phyloP scores from a whole-genome alignment of 345 rosid genomes.

The Dipteronia sinensis region DNA sequence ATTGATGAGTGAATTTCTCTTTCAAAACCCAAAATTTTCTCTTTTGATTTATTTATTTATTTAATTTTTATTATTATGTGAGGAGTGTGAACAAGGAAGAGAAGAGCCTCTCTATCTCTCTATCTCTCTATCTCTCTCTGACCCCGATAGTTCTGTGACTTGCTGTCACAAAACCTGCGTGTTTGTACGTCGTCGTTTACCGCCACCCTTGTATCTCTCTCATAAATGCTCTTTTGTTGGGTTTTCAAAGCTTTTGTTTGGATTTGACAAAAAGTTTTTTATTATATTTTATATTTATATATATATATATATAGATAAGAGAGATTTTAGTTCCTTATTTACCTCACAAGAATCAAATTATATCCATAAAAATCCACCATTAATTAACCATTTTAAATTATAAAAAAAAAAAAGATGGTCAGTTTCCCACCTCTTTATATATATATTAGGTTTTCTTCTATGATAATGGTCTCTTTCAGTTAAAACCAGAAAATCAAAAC shows the following conservation, averaged over 20 bases:
- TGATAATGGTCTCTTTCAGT: conserved; percentile 27
- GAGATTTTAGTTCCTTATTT: conserved; percentile 22
- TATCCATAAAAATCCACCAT: conserved; percentile 15
- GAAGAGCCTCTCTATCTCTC: background rate
- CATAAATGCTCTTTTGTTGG: conserved; percentile 22
- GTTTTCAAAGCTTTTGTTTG: conserved; percentile 1
- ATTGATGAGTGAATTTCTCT: conserved; percentile 34
- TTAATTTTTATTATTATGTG: background rate
- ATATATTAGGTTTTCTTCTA: background rate
- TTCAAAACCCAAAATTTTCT: background rate
- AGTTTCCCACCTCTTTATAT: conserved; percentile 22
- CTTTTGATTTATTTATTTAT: conserved; percentile 9
- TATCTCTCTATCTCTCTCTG: background rate
- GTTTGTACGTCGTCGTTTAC: conserved; percentile 39
- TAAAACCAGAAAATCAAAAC: conserved; percentile 20
- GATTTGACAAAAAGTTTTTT: conserved; percentile 21
- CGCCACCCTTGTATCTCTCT: conserved; percentile 27
- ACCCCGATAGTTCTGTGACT: conserved; percentile 26
- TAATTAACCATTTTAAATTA: background rate
- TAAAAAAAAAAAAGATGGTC: conserved; percentile 17
- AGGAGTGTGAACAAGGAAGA: background rate
- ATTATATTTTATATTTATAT: too few species aligned
- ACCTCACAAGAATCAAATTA: conserved; percentile 12
- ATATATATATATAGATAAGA: background rate
- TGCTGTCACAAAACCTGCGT: conserved; percentile 45